Base-by-base conservation (phyloP, 1,284 basidiomycete genomes). In the Neolentinus lepideus region DNA sequence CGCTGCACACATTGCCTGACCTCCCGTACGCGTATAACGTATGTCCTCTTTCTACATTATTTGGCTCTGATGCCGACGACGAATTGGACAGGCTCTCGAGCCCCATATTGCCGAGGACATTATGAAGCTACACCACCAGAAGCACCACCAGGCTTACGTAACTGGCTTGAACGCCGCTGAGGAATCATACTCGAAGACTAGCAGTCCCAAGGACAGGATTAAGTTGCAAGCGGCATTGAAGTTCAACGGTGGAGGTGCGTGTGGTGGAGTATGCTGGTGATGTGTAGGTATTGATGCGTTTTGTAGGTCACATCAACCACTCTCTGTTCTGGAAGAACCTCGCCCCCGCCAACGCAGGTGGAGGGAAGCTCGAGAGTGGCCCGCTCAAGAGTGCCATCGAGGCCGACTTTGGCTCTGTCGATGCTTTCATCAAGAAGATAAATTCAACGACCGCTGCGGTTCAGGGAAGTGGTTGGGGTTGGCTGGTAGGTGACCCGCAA, bases 381-480 rank as follows among this genome's bases (percentile, higher is more conserved):
- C 73, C 79, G 25, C 78, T 95, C 66, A 88, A 86, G 71, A 68
- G 79, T 14, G 87, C 85, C 53, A 81, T 95, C 64, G 73, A 77
- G 14, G 68, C 75, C 14, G 66, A 75, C 46, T 95, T 88, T 66
- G 92, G 91, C 59, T 78, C 78, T 46, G 65, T 93, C 60, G 90
- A 94, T 1, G 80, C 78, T 51, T 83, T 98, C 70, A 96, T 94
- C 72, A 79, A 78, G 61, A 78, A 81, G 62, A 83, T 98, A 71
- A 98, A 95, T 74, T 71, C 92, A 26, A 82, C 81, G 62, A 95
- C 96, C n/a, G 91, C 90, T 48, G 93, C 81, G 55, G 90, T 99
- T 62, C 96, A 99, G 75, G 97, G 96, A 50, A 94, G 91, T 60
- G 97, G 96, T 21, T 99, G 96, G 97, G 95, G 94, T 53, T 98